phyloP scores from a whole-genome alignment of 441 rosid species.

The Eruca vesicaria region DNA sequence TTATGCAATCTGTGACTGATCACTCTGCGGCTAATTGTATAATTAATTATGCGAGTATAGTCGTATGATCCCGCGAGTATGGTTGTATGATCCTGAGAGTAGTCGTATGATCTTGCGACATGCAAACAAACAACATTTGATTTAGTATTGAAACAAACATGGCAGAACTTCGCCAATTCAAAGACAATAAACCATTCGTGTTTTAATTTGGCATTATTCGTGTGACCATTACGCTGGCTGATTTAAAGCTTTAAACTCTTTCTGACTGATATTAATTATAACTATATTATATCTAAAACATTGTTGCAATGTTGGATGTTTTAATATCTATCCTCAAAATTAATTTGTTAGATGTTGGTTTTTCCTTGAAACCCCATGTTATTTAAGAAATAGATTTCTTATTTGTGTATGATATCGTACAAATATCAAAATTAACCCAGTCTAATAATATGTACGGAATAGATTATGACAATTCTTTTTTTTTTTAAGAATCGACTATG shows the following conservation, averaged over 20 bases:
- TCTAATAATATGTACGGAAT: no score
- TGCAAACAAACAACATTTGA: no score
- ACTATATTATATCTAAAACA: neutral
- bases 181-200: neutral
- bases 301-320: neutral
- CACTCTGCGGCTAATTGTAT: no score
- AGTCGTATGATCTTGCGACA: no score
- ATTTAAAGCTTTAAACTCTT: neutral
- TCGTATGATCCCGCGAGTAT: no score
- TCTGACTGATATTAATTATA: neutral
- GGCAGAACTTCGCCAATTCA: neutral
- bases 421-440: neutral
- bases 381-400: neutral
- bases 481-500: neutral
- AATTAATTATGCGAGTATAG: no score
- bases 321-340: neutral
- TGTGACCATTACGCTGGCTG: neutral
- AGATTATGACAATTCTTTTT: no score
- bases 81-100: no score
- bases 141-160: no score
- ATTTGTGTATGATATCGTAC: neutral
- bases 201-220: slow-evolving; percentile 7
- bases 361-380: neutral
- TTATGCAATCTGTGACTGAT: no score
- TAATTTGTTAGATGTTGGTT: neutral